Evolutionary conservation across 1,139 yeast genomes (phyloP).

Genomic region (Arxiozyma slooffiae): DNA sequence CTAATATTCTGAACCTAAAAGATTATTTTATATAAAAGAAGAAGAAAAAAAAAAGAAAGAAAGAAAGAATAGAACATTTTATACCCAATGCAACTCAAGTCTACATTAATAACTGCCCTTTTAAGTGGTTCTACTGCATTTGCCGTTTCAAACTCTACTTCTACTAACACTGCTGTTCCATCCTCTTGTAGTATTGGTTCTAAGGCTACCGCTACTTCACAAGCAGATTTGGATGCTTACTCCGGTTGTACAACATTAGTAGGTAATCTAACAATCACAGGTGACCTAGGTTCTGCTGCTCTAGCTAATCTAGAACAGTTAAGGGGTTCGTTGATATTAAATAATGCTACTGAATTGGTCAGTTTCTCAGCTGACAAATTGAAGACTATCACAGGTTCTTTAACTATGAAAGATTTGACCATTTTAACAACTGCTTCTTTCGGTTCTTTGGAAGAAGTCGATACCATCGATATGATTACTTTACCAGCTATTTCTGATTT

Average conservation of each 20-base stretch:
- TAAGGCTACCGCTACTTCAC: too few relatives aligned
- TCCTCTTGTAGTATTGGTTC: too few relatives aligned
- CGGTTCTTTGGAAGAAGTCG: slow-evolving; percentile 76
- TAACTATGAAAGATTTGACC: slow-evolving; percentile 57
- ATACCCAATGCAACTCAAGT: slow-evolving; percentile 41
- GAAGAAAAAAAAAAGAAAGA: too few relatives aligned
- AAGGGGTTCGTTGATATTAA: slow-evolving; percentile 62
- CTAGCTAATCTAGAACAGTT: slow-evolving; percentile 55
- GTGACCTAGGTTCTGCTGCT: too few relatives aligned
- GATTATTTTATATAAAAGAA: background rate
- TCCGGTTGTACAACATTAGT: slow-evolving; percentile 69
- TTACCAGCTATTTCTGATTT: slow-evolving; percentile 69
- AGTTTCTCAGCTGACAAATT: slow-evolving; percentile 70
- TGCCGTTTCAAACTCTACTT: slow-evolving; percentile 13
- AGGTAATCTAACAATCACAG: too few relatives aligned
- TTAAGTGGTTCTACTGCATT: slow-evolving; percentile 36
- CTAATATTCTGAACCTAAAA: background rate
- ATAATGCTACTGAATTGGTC: slow-evolving; percentile 54
- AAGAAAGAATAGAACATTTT: too few relatives aligned
- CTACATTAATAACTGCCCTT: slow-evolving; percentile 19
- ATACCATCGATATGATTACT: slow-evolving; percentile 68
- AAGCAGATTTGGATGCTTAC: too few relatives aligned
- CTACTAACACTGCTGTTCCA: too few relatives aligned
- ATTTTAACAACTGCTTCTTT: slow-evolving; percentile 58
- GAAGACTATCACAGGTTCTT: slow-evolving; percentile 61